Percentiles rank a stretch among this genome's conserved stretches.
Conservation (phyloP, 306 rosid genomes). For the Cucurbita argyrosperma region DNA sequence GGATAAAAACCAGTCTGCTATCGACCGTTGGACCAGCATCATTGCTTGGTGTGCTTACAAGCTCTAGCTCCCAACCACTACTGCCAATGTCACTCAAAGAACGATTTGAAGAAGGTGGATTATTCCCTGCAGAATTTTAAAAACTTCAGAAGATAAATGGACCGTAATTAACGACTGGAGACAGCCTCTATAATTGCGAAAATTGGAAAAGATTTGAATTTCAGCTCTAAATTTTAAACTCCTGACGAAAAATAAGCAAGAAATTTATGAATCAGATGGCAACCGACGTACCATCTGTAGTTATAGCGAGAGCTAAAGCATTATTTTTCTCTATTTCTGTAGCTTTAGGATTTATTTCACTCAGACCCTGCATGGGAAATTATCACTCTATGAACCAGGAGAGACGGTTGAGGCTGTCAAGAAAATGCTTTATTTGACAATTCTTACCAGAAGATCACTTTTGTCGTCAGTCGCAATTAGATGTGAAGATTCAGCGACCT, state of each 20-base stretch:
- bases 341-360: constrained; percentile 53
- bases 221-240: not conserved
- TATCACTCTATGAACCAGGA: not conserved
- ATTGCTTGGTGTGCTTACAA: constrained; percentile 66
- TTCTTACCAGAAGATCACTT: constrained; percentile 54
- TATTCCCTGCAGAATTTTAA: constrained; percentile 26
- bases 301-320: constrained; percentile 83
- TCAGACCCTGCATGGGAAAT: constrained; percentile 45
- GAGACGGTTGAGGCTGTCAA: not conserved
- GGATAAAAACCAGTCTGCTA: constrained; percentile 42
- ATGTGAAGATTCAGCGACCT: constrained; percentile 37
- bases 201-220: not conserved
- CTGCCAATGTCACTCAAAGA: constrained; percentile 35
- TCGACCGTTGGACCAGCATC: constrained; percentile 21
- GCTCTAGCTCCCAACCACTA: constrained; percentile 85
- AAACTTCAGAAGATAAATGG: not conserved
- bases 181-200: not conserved
- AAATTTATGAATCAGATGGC: constrained; percentile 6
- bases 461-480: constrained; percentile 43
- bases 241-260: not conserved
- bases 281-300: constrained; percentile 43
- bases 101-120: constrained; percentile 16
- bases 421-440: not conserved
- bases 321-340: constrained; percentile 66
- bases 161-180: not conserved